phyloP scores from a whole-genome alignment of 352 stramenopile genomes.

The Phytophthora crassamura region DNA sequence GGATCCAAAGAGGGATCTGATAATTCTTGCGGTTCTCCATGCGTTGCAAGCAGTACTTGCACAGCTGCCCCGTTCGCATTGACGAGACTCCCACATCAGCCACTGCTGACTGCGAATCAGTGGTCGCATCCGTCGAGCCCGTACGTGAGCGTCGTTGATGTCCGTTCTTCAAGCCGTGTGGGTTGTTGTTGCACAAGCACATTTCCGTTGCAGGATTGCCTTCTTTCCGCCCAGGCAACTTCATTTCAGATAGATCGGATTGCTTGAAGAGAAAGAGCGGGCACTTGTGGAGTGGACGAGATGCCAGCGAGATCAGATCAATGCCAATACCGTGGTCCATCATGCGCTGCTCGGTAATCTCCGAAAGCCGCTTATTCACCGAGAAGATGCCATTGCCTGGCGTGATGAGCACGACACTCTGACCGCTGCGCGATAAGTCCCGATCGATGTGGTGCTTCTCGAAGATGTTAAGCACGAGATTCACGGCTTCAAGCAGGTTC shows the following conservation, averaged over 20 bases:
- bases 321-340: slow-evolving; percentile 99
- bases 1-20: slow-evolving; percentile 81
- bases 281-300: slow-evolving; percentile 96
- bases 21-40: slow-evolving; percentile 73
- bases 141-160: slow-evolving; percentile 52
- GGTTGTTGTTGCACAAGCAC: slow-evolving; percentile 56
- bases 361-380: slow-evolving; percentile 94
- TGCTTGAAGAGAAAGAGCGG: slow-evolving; percentile 97
- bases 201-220: slow-evolving; percentile 45
- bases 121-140: slow-evolving; percentile 48
- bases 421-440: slow-evolving; percentile 95
- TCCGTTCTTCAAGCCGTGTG: slow-evolving; percentile 30
- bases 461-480: slow-evolving; percentile 98
- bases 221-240: slow-evolving; percentile 53
- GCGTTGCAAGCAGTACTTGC: slow-evolving; percentile 72
- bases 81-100: slow-evolving; percentile 46
- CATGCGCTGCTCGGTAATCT: slow-evolving; percentile 99
- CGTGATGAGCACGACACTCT: slow-evolving; percentile 96
- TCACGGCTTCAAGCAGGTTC: slow-evolving; percentile 98
- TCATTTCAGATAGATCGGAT: slow-evolving; percentile 72
- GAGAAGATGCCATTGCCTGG: slow-evolving; percentile 97
- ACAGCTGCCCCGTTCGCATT: slow-evolving; percentile 53
- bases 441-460: slow-evolving; percentile 99
- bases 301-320: slow-evolving; percentile 96
- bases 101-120: slow-evolving; percentile 46